phyloP scores from a whole-genome alignment of 345 rosid species.

The Aquilaria malaccensis region DNA sequence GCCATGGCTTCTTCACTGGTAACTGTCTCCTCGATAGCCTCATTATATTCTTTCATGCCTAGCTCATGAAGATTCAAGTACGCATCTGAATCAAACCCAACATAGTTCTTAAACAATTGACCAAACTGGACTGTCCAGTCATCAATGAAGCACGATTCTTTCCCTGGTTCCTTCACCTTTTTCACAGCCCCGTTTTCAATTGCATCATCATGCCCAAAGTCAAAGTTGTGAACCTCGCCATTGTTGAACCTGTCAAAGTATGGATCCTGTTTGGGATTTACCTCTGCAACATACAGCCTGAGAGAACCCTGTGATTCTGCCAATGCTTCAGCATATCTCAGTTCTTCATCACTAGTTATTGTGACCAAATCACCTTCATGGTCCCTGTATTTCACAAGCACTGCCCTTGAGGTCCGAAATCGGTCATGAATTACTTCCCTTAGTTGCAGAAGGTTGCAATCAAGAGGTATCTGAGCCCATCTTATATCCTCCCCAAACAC shows the following conservation, averaged over 20 bases:
- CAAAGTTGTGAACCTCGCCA: conserved; percentile 16
- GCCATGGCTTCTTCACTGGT: conserved; percentile 82
- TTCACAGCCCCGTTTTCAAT: conserved; percentile 26
- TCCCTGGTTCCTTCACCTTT: conserved; percentile 24
- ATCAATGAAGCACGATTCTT: conserved; percentile 39
- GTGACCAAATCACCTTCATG: conserved; percentile 90
- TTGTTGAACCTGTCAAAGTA: conserved; percentile 33
- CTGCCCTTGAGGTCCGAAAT: conserved; percentile 54
- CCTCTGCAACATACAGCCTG: conserved; percentile 62
- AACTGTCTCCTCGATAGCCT: conserved; percentile 86
- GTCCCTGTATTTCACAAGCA: conserved; percentile 79
- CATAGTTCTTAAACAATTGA: conserved; percentile 65
- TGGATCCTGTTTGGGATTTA: conserved; percentile 52
- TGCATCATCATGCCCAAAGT: conserved; percentile 6
- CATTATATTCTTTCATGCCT: conserved; percentile 74
- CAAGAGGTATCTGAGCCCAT: conserved; percentile 57
- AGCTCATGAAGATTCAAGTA: conserved; percentile 76
- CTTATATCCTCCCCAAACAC: conserved; percentile 76
- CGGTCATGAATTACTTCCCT: conserved; percentile 66
- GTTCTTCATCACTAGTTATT: conserved; percentile 73
- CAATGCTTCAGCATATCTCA: conserved; percentile 63
- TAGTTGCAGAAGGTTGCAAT: conserved; percentile 62
- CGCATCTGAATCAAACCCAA: conserved; percentile 61
- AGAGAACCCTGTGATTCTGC: conserved; percentile 38
- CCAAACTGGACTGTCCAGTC: conserved; percentile 87